Conservation (phyloP, 2,329 filamentous ascomycete genomes). For the Venturia oleaginea region DNA sequence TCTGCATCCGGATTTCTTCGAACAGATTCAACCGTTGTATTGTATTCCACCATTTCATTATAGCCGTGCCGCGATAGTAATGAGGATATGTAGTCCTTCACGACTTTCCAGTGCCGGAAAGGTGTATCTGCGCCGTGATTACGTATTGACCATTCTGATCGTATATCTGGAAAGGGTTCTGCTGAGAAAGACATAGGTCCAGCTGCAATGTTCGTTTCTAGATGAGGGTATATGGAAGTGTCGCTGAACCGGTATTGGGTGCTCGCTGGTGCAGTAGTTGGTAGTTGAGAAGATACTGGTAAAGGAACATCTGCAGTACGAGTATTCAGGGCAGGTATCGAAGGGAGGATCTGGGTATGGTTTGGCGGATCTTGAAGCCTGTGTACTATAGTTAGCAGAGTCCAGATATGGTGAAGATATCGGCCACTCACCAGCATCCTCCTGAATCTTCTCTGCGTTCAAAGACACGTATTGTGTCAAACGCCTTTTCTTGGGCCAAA, state of each 20-base stretch:
- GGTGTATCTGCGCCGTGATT: constrained; percentile 25
- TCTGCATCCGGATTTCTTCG: background rate
- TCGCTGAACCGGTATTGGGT: background rate
- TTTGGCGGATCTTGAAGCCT: background rate
- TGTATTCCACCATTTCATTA: constrained; percentile 3
- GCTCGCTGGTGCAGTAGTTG: background rate
- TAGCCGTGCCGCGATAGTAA: constrained; percentile 7
- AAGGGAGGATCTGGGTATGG: constrained; percentile 1
- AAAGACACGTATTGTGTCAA: constrained; percentile 52
- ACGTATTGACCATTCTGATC: constrained; percentile 37
- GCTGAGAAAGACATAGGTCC: constrained; percentile 51
- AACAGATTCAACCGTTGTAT: constrained; percentile 6
- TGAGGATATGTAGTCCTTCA: background rate
- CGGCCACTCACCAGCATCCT: constrained; percentile 47
- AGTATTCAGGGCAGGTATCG: constrained; percentile 1
- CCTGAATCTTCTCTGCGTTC: constrained; percentile 51
- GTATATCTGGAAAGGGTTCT: constrained; percentile 43
- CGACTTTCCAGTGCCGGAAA: constrained; percentile 3
- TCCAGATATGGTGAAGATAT: background rate
- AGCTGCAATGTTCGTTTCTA: constrained; percentile 44
- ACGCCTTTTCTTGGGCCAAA: constrained; percentile 47
- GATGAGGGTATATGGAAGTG: constrained; percentile 5
- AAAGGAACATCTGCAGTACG: constrained; percentile 2
- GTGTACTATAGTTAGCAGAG: background rate
- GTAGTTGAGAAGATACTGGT: background rate